Evolutionary conservation across 2,329 filamentous ascomycete species (phyloP).

Genomic region (Neoarthrinium moseri): DNA sequence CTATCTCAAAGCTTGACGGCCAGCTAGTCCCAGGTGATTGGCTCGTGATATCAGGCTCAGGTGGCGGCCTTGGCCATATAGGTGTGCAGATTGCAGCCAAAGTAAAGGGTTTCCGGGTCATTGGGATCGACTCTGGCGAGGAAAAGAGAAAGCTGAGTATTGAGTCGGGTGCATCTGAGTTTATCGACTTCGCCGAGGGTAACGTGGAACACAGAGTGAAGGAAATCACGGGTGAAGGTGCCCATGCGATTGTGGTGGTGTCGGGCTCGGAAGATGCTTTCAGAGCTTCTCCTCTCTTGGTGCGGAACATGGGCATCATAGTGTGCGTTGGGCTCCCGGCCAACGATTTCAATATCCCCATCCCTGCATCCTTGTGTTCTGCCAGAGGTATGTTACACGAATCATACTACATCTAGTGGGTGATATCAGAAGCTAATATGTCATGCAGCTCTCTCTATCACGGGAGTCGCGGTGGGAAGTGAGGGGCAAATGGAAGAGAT

Average conservation of each 20-base stretch:
- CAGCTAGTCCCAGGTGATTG: neutral
- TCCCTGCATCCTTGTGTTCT: neutral
- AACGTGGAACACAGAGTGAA: neutral
- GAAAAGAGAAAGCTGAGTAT: neutral
- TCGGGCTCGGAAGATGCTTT: neutral
- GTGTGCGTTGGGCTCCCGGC: neutral
- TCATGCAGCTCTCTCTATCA: neutral
- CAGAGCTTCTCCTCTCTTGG: neutral
- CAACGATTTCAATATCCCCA: neutral
- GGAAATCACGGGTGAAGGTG: constrained; percentile 1
- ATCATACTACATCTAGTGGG: neutral
- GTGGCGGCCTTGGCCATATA: constrained; percentile 1
- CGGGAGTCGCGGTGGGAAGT: neutral
- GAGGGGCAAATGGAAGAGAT: constrained; percentile 1
- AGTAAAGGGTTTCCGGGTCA: neutral
- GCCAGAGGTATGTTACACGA: neutral
- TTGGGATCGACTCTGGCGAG: neutral
- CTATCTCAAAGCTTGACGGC: neutral
- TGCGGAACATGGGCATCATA: constrained; percentile 1
- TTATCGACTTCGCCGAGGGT: neutral
- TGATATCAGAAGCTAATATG: neutral
- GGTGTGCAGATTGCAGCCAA: neutral
- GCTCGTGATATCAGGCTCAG: neutral
- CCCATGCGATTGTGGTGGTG: neutral
- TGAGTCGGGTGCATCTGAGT: neutral